phyloP scores from a whole-genome alignment of 108 stramenopile species.

The Pseudonitzschia multistriata region DNA sequence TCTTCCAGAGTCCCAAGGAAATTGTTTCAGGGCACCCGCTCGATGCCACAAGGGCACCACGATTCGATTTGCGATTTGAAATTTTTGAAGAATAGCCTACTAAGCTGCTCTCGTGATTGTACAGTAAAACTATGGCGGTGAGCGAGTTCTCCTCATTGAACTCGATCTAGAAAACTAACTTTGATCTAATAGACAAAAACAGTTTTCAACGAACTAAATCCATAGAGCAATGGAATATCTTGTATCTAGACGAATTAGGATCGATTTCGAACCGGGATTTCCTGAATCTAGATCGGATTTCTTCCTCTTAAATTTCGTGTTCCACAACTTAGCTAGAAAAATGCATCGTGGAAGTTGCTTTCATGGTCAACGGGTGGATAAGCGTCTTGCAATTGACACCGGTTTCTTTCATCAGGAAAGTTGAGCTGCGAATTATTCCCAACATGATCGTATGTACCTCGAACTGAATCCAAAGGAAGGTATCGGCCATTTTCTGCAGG shows the following conservation, averaged over 20 bases:
- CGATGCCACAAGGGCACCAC: slow-evolving; percentile 43
- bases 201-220: too few species aligned
- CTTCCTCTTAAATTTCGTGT: not conserved
- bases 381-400: not conserved
- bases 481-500: not conserved
- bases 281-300: not conserved
- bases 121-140: slow-evolving; percentile 77
- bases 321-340: not conserved
- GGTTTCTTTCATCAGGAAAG: not conserved
- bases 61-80: slow-evolving; percentile 76
- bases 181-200: too few species aligned
- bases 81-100: slow-evolving; percentile 48
- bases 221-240: too few species aligned
- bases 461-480: not conserved
- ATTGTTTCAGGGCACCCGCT: slow-evolving; percentile 38
- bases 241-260: too few species aligned
- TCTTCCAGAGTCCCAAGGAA: slow-evolving; percentile 43
- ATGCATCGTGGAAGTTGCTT: not conserved
- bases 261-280: too few species aligned
- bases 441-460: not conserved
- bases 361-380: not conserved
- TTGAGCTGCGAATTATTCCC: not conserved
- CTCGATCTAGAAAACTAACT: too few species aligned
- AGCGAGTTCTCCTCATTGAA: not conserved
- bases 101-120: slow-evolving; percentile 71